These are phyloP conservation scores for Blastomyces emzantsi DNA, from an alignment of 2,329 filamentous ascomycete genomes.

Conservation along the genomic window DNA sequence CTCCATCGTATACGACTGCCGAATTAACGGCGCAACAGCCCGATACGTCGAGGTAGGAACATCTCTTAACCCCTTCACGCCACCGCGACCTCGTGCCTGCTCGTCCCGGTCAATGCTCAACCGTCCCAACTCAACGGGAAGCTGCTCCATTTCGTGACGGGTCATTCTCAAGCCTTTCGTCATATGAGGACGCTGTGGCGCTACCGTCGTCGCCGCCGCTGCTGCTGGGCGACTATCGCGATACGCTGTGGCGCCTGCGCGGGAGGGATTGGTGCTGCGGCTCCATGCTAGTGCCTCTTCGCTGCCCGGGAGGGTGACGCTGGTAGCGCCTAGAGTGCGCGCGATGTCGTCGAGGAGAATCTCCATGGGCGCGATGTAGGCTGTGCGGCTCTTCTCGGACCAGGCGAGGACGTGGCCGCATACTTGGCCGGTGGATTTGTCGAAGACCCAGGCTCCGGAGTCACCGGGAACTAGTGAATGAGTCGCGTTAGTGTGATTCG, in stretches of 20 bases:
- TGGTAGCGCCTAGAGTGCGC: constrained; percentile 60
- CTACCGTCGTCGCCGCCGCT: neutral
- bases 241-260: neutral
- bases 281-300: constrained; percentile 19
- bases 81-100: neutral
- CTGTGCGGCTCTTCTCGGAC: constrained; percentile 68
- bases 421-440: constrained; percentile 65
- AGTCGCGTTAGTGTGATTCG: neutral
- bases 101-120: constrained; percentile 13
- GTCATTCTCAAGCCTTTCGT: neutral
- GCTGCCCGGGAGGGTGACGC: constrained; percentile 60
- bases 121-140: constrained; percentile 15
- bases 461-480: constrained; percentile 63
- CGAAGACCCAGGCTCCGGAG: constrained; percentile 86
- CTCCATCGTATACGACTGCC: constrained; percentile 30
- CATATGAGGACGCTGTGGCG: neutral
- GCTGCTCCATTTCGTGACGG: constrained; percentile 9
- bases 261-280: neutral
- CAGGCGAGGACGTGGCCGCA: constrained; percentile 88
- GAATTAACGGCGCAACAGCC: constrained; percentile 23
- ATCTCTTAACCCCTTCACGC: constrained; percentile 16
- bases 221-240: neutral
- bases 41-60: constrained; percentile 21
- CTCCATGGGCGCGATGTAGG: constrained; percentile 95
- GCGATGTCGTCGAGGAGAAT: constrained; percentile 78